Conservation (phyloP, 2,329 filamentous ascomycete species). For the Penicillium sp. region DNA sequence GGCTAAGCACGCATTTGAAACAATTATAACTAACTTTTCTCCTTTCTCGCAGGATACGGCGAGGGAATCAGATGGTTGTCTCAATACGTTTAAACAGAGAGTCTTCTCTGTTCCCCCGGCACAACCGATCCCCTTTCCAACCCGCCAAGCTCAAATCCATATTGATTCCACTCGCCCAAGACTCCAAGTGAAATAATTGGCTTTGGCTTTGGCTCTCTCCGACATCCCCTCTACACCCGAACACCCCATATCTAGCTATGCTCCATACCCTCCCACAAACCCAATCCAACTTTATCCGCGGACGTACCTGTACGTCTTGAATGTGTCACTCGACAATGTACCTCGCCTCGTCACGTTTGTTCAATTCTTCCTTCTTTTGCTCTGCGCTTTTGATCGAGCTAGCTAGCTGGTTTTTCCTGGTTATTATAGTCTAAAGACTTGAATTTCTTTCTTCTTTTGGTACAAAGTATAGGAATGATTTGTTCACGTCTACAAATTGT, state of each 20-base stretch:
- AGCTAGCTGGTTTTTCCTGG: slow-evolving; percentile 9
- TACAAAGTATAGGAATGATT: background rate
- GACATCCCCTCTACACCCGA: background rate
- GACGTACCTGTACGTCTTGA: slow-evolving; percentile 3
- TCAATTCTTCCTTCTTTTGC: background rate
- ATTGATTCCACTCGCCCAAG: background rate
- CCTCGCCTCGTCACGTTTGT: slow-evolving; percentile 1
- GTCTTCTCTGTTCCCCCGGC: background rate
- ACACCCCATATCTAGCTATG: background rate
- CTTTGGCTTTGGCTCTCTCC: background rate
- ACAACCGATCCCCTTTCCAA: background rate
- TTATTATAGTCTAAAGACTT: slow-evolving; percentile 6
- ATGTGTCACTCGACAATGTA: slow-evolving; percentile 3
- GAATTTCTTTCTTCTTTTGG: background rate
- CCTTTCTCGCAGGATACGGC: slow-evolving; percentile 62
- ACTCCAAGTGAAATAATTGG: background rate
- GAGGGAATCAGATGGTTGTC: slow-evolving; percentile 90
- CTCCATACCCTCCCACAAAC: background rate
- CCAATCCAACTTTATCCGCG: background rate
- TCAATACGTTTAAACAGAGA: slow-evolving; percentile 71
- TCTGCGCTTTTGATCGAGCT: background rate
- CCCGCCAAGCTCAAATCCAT: background rate
- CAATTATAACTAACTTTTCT: background rate
- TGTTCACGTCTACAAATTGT: background rate
- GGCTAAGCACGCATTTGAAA: background rate